A percentile compares a stretch with the other conserved stretches of the same genome.
Conservation (phyloP, 2,329 filamentous ascomycete genomes). For the Fusarium pseudoanthophilum region DNA sequence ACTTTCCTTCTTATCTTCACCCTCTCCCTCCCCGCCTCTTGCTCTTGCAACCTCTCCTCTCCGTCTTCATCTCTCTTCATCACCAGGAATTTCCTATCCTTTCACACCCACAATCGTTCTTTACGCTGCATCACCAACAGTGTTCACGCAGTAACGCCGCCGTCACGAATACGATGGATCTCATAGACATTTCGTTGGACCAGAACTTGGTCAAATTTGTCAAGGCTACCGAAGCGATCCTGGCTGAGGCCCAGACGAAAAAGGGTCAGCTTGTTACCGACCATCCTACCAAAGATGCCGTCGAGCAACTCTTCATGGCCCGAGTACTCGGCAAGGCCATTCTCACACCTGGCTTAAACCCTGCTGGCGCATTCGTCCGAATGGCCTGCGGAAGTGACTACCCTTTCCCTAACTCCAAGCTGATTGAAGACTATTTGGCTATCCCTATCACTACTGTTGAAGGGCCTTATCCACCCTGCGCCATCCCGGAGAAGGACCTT, state of each 20-base stretch:
- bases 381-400: background rate
- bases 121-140: rapidly evolving
- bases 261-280: background rate
- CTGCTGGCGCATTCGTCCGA: background rate
- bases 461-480: background rate
- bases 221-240: background rate
- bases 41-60: background rate
- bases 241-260: background rate
- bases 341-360: background rate
- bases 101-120: background rate
- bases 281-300: background rate
- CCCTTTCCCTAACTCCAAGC: background rate
- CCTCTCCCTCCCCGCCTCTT: background rate
- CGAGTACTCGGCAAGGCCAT: background rate
- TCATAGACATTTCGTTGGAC: background rate
- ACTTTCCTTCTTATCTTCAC: background rate
- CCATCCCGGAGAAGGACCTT: background rate
- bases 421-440: background rate
- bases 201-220: background rate
- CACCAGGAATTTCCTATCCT: background rate
- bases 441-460: background rate
- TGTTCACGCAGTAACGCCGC: rapidly evolving
- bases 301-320: rapidly evolving
- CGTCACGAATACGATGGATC: background rate
- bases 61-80: background rate